phyloP scores from a whole-genome alignment of 345 rosid genomes.

The Erucastrum elatum region DNA sequence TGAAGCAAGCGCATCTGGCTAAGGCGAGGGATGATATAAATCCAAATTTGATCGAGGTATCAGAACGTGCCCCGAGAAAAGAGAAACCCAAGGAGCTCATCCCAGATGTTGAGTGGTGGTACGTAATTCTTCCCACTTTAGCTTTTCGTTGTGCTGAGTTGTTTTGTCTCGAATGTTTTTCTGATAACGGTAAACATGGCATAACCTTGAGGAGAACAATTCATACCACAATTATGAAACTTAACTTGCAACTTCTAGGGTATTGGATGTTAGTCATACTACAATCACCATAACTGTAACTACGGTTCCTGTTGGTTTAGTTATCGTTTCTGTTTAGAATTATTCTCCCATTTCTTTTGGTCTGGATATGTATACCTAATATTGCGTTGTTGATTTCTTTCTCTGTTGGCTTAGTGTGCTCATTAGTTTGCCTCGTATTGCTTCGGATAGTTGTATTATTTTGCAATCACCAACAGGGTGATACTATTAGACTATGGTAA shows the following conservation, averaged over 20 bases:
- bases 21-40: constrained; percentile 88
- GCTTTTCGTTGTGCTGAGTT: constrained; percentile 4
- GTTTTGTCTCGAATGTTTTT: neutral
- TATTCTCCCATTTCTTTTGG: neutral
- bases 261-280: neutral
- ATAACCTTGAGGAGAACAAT: constrained; percentile 8
- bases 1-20: constrained; percentile 88
- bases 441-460: constrained; percentile 2
- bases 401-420: neutral
- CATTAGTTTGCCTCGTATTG: neutral
- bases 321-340: neutral
- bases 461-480: constrained; percentile 13
- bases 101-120: constrained; percentile 98
- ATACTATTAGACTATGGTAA: constrained; percentile 1
- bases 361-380: neutral
- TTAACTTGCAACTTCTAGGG: neutral
- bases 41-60: constrained; percentile 92
- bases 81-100: constrained; percentile 79
- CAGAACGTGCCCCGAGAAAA: constrained; percentile 70
- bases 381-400: neutral
- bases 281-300: neutral
- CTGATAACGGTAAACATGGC: neutral
- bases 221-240: constrained; percentile 10
- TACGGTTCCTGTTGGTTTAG: neutral
- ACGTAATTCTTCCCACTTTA: constrained; percentile 40